Conservation (phyloP, 1,284 basidiomycete species). For the Somion occarium region DNA sequence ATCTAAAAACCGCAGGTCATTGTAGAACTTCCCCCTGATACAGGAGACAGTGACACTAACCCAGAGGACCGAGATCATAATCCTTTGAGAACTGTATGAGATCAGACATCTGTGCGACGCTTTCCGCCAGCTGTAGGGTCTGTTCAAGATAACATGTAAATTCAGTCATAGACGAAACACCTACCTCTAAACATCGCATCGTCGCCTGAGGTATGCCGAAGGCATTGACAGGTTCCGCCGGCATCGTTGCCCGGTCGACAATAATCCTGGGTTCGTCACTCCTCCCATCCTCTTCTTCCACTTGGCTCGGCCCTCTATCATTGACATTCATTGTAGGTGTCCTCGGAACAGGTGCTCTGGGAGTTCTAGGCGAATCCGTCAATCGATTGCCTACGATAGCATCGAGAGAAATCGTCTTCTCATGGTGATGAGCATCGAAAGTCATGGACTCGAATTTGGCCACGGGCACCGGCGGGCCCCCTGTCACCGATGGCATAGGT, state of each 20-base stretch:
- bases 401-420: conserved; percentile 64
- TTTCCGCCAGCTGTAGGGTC: conserved; percentile 58
- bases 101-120: conserved; percentile 70
- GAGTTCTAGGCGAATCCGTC: conserved; percentile 36
- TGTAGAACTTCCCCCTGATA: no score
- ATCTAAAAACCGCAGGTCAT: conserved; percentile 27
- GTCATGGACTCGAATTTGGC: conserved; percentile 62
- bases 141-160: conserved; percentile 2
- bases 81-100: conserved; percentile 62
- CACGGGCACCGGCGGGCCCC: conserved; percentile 6
- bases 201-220: conserved; percentile 83
- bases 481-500: conserved; percentile 23
- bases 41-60: conserved; percentile 36
- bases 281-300: conserved; percentile 40
- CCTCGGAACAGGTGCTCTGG: conserved; percentile 33
- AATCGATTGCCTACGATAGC: conserved; percentile 45
- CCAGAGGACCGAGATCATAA: conserved; percentile 51
- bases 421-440: conserved; percentile 65
- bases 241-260: conserved; percentile 58
- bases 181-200: conserved; percentile 79
- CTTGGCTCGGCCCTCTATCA: background rate
- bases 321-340: conserved; percentile 34
- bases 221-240: conserved; percentile 75
- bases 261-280: conserved; percentile 50
- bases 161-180: conserved; percentile 1